Percentiles rank a stretch among this genome's conserved stretches.
These are phyloP conservation scores for Gastrolobium bilobum DNA, from an alignment of 306 rosid species.

Conservation along the genomic window DNA sequence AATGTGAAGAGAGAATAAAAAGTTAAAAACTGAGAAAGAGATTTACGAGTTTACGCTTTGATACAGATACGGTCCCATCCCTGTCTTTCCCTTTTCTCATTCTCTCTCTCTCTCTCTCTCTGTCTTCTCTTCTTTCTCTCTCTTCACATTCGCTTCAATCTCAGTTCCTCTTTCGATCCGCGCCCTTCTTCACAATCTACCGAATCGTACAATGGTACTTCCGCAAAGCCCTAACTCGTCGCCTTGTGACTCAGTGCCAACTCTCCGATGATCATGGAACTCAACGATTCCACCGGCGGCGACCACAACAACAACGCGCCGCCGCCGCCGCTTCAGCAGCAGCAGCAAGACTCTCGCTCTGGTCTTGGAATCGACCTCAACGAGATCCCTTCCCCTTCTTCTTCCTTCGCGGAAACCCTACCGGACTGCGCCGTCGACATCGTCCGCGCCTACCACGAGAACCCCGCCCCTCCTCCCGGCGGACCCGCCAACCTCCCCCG, in stretches of 20 bases:
- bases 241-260: conserved; percentile 51
- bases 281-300: conserved; percentile 71
- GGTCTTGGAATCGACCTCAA: conserved; percentile 90
- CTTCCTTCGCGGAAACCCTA: conserved; percentile 71
- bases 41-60: conserved; percentile 49
- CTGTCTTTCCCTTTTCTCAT: conserved; percentile 53
- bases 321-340: not conserved
- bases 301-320: conserved; percentile 52
- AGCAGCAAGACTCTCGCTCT: conserved; percentile 63
- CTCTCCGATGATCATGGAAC: conserved; percentile 88
- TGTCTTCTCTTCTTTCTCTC: conserved; percentile 3
- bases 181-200: conserved; percentile 22
- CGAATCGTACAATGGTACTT: conserved; percentile 71
- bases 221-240: conserved; percentile 54
- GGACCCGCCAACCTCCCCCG: conserved; percentile 65
- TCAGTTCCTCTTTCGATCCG: conserved; percentile 63
- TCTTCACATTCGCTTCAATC: conserved; percentile 49
- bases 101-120: conserved; percentile 38
- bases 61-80: conserved; percentile 76
- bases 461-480: conserved; percentile 83
- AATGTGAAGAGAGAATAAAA: not conserved
- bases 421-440: conserved; percentile 78
- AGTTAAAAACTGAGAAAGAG: conserved; percentile 38
- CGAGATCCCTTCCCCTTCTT: conserved; percentile 94
- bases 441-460: conserved; percentile 81